phyloP scores from a whole-genome alignment of 164 flowering plant genomes.

The Hamamelis virginiana region DNA sequence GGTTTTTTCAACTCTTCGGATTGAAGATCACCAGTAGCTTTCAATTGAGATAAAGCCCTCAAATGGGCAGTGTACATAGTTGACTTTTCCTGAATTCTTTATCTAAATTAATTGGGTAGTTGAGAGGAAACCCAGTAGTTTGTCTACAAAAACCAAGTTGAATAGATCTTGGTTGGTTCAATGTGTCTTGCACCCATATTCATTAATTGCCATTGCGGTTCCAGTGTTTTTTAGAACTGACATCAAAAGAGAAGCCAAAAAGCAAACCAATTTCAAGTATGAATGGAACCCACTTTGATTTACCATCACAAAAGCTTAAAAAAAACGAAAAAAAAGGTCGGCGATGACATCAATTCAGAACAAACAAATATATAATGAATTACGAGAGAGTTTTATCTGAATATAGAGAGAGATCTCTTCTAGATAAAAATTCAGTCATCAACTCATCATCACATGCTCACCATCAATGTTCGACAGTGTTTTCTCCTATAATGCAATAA shows the following conservation, averaged over 20 bases:
- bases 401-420: neutral
- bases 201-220: too few relatives aligned
- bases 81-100: conserved; percentile 9
- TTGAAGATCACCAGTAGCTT: neutral
- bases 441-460: neutral
- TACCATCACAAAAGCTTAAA: too few relatives aligned
- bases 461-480: neutral
- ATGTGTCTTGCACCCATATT: conserved; percentile 7
- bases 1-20: conserved; percentile 1
- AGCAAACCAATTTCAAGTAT: neutral
- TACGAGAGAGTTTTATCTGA: neutral
- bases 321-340: neutral
- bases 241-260: neutral
- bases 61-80: conserved; percentile 12
- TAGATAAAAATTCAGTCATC: too few relatives aligned
- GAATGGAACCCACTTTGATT: neutral
- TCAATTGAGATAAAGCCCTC: neutral
- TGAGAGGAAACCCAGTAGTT: too few relatives aligned
- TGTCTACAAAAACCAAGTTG: conserved; percentile 22
- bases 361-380: neutral
- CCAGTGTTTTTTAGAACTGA: neutral
- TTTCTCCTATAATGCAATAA: neutral
- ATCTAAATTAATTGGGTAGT: conserved; percentile 6
- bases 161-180: conserved; percentile 20
- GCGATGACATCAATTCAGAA: neutral